phyloP scores from a whole-genome alignment of 148 eudicot species.

The Silene conica region DNA sequence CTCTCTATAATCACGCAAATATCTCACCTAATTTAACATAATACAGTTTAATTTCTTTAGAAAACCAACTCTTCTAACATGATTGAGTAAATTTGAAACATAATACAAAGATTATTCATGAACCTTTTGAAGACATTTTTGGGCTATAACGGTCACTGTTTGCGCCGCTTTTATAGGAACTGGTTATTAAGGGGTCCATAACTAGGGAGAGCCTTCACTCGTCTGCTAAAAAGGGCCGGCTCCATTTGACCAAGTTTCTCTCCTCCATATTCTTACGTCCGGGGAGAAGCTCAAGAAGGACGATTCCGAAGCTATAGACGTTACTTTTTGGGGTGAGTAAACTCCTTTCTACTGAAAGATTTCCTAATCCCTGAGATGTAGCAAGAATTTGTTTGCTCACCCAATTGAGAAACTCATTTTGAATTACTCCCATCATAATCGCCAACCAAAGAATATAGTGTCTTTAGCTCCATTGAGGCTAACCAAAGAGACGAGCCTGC shows the following conservation, averaged over 20 bases:
- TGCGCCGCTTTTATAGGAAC: slow-evolving; percentile 74
- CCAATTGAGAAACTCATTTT: not conserved
- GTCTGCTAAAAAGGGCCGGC: slow-evolving; percentile 75
- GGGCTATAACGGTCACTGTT: slow-evolving; percentile 79
- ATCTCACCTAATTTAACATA: too few species aligned
- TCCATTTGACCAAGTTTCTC: slow-evolving; percentile 86
- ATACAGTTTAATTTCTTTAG: too few species aligned
- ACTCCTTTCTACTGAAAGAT: slow-evolving; percentile 73
- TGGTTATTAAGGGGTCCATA: slow-evolving; percentile 84
- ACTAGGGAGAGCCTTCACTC: slow-evolving; percentile 73
- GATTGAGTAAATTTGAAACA: too few species aligned
- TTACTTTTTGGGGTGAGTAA: slow-evolving; percentile 89
- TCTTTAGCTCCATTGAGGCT: not conserved
- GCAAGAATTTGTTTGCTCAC: not conserved
- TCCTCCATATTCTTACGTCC: slow-evolving; percentile 83
- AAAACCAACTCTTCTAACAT: too few species aligned
- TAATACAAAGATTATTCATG: too few species aligned
- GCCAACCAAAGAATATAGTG: too few species aligned
- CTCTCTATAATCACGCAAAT: too few species aligned
- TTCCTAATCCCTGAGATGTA: slow-evolving; percentile 58
- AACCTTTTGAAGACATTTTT: slow-evolving; percentile 70
- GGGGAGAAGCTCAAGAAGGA: slow-evolving; percentile 83
- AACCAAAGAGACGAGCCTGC: not conserved
- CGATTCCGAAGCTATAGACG: slow-evolving; percentile 84
- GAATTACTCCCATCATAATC: too few species aligned